Evolutionary conservation across 257 asterid species (phyloP).

Genomic region (Scutellaria galericulata): DNA sequence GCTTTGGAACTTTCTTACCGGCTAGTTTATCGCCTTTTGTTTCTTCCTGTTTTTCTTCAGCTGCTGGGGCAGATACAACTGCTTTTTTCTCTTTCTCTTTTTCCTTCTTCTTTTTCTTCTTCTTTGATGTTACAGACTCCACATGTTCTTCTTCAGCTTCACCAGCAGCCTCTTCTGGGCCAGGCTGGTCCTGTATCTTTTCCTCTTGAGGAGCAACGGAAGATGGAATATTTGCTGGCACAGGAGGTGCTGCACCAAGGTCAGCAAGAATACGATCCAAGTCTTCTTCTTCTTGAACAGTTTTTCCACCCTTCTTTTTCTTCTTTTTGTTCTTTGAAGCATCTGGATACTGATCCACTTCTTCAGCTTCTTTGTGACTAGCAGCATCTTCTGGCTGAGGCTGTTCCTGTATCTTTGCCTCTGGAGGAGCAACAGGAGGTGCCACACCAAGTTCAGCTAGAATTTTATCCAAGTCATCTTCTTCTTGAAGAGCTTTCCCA

Average conservation of each 20-base stretch:
- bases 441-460: slow-evolving; percentile 83
- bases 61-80: slow-evolving; percentile 54
- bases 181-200: slow-evolving; percentile 55
- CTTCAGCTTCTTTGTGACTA: slow-evolving; percentile 64
- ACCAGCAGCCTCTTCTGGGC: slow-evolving; percentile 54
- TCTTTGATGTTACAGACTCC: slow-evolving; percentile 73
- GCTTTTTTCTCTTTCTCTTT: slow-evolving; percentile 73
- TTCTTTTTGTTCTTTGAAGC: slow-evolving; percentile 79
- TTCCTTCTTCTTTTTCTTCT: slow-evolving; percentile 89
- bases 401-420: slow-evolving; percentile 49
- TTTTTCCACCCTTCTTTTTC: slow-evolving; percentile 77
- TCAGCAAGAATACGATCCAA: slow-evolving; percentile 83
- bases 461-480: slow-evolving; percentile 79
- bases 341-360: slow-evolving; percentile 39
- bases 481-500: slow-evolving; percentile 72
- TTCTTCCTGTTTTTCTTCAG: slow-evolving; percentile 73
- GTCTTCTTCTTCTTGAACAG: slow-evolving; percentile 79
- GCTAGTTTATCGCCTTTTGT: slow-evolving; percentile 52
- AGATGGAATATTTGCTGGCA: slow-evolving; percentile 43
- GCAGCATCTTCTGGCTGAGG: slow-evolving; percentile 54
- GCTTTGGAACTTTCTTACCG: slow-evolving; percentile 76
- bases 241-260: slow-evolving; percentile 67
- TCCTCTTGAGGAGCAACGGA: slow-evolving; percentile 44
- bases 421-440: slow-evolving; percentile 47
- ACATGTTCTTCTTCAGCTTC: slow-evolving; percentile 64